Conservation (phyloP, 148 eudicot species). For the Fagopyrum esculentum region DNA sequence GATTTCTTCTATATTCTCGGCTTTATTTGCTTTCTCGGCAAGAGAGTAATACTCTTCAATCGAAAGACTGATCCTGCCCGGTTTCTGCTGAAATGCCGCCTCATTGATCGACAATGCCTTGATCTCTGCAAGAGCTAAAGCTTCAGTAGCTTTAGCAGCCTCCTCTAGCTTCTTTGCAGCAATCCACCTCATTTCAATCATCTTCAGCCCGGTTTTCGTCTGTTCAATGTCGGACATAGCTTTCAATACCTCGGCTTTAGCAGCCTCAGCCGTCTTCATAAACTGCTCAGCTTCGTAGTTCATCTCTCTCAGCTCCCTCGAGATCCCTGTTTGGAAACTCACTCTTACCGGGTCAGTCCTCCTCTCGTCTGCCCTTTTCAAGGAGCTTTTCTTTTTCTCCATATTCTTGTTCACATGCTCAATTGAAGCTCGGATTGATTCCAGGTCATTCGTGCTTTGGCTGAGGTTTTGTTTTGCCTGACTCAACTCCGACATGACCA, state of each 20-base stretch:
- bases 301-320: conserved; percentile 36
- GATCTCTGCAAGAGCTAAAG: conserved; percentile 69
- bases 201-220: conserved; percentile 60
- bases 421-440: conserved; percentile 56
- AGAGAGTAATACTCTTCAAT: conserved; percentile 60
- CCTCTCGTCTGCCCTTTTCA: conserved; percentile 2
- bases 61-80: conserved; percentile 53
- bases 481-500: conserved; percentile 56
- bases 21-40: conserved; percentile 43
- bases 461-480: conserved; percentile 59
- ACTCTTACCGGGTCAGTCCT: neutral
- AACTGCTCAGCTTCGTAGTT: conserved; percentile 75
- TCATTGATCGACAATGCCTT: conserved; percentile 23
- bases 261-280: conserved; percentile 72
- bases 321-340: conserved; percentile 16
- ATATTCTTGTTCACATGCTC: conserved; percentile 56
- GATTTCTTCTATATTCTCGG: conserved; percentile 36
- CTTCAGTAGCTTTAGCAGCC: conserved; percentile 84
- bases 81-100: conserved; percentile 14
- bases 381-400: conserved; percentile 26
- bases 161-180: conserved; percentile 90
- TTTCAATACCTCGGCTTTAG: conserved; percentile 64
- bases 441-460: conserved; percentile 51
- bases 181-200: conserved; percentile 79
- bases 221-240: conserved; percentile 80